phyloP scores from a whole-genome alignment of 768 basidiomycete genomes.

The Suillus tomentosus region DNA sequence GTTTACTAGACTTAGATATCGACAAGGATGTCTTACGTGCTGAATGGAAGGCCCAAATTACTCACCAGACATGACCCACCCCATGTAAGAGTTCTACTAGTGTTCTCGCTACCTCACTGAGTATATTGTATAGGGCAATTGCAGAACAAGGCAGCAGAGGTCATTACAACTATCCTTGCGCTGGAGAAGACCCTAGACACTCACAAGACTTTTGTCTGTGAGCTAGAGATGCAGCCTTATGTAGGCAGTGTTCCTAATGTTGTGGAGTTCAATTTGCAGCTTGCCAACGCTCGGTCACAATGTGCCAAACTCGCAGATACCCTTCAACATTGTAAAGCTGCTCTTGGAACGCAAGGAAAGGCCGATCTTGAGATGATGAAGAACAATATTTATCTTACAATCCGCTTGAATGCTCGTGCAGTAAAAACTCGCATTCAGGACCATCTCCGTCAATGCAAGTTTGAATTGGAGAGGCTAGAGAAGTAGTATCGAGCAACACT shows the following conservation, averaged over 20 bases:
- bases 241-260: neutral
- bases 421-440: constrained; percentile 19
- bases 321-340: neutral
- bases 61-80: constrained; percentile 7
- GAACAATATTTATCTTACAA: neutral
- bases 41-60: constrained; percentile 11
- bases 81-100: constrained; percentile 6
- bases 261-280: constrained; percentile 9
- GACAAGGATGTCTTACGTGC: neutral
- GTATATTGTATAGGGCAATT: constrained; percentile 1
- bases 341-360: neutral
- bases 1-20: neutral
- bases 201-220: neutral
- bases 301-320: neutral
- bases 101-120: neutral
- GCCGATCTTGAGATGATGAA: neutral
- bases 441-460: constrained; percentile 17
- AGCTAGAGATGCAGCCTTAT: constrained; percentile 12
- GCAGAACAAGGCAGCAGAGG: constrained; percentile 8
- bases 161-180: constrained; percentile 8
- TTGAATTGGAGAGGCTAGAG: constrained; percentile 21
- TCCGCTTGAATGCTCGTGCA: constrained; percentile 22
- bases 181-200: constrained; percentile 9
- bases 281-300: neutral
- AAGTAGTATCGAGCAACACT: constrained; percentile 12